Evolutionary conservation across 2,329 filamentous ascomycete genomes (phyloP), one percentile per base, ranked within the genome.

Genomic region (Colletotrichum sidae): DNA sequence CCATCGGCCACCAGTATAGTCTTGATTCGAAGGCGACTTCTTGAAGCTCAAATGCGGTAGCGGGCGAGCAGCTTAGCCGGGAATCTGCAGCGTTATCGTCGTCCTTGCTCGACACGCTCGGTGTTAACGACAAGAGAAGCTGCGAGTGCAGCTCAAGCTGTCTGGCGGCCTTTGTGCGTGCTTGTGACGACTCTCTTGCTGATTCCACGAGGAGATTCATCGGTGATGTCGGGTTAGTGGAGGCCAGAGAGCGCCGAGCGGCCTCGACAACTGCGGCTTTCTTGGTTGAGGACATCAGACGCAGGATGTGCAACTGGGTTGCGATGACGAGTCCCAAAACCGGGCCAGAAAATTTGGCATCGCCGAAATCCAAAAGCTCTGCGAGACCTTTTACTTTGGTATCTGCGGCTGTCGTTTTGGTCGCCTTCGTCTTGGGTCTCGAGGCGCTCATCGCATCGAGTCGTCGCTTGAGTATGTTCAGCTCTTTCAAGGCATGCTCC

Each of bases 71-170:
- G 65, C 83, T 87, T 8, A 88, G 75, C 34, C 83, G 81, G 8
- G 81, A 76, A 65, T 90, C 85, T 4, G 77, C 72, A 0, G 88
- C 88, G 1, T 81, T 69, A 4, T 75, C 76, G 71, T 94, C 92
- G 45, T 90, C 86, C 9, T 86, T 84, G 53, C 81, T 80, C 2
- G 90, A 88, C n/a, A 91, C 80, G 70, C 87, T 90, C 1, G 92
- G 91, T 35, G 89, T 86, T 1, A 94, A 77, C 0, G 88, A 85
- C 1, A 94, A 78, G 0, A 94, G 78, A 3, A 83, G 82, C 69
- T 92, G 89, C 0, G 90, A 88, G 2, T 93, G 73, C 0, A 82
- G 84, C 54, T 93, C 90, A 15, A 94, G 78, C 67, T 93, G 90
- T 3, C 87, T 87, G 9, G 86, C 82, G 15, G 84, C 80, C 72